A percentile compares a stretch with the other conserved stretches of the same genome.
Conservation (phyloP, 2,329 filamentous ascomycete genomes). For the Alternaria consortialis region DNA sequence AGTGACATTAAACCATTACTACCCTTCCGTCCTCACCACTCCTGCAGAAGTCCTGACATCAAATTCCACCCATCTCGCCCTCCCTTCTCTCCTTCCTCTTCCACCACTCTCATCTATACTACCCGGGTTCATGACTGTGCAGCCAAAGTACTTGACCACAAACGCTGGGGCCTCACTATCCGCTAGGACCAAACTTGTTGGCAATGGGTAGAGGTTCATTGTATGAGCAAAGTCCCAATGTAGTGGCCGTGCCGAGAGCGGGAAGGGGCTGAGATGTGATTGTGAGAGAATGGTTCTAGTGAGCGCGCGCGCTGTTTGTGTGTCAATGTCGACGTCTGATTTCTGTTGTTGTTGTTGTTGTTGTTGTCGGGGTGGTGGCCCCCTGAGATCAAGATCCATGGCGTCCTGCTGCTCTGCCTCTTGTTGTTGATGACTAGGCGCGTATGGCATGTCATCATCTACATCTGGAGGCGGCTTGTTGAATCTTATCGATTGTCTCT, state of each 20-base stretch:
- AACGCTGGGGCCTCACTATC: constrained; percentile 86
- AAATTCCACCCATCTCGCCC: constrained; percentile 87
- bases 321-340: constrained; percentile 40
- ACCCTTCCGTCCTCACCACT: constrained; percentile 39
- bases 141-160: constrained; percentile 90
- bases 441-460: constrained; percentile 37
- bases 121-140: constrained; percentile 94
- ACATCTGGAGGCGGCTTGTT: constrained; percentile 58
- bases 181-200: constrained; percentile 81
- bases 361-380: constrained; percentile 16
- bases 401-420: constrained; percentile 28
- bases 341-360: constrained; percentile 20
- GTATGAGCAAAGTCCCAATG: constrained; percentile 87
- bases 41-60: constrained; percentile 51
- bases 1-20: neutral
- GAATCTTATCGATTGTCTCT: constrained; percentile 78
- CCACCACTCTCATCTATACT: constrained; percentile 69
- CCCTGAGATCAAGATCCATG: constrained; percentile 59
- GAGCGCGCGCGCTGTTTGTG: constrained; percentile 72
- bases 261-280: constrained; percentile 86
- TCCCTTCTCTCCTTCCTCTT: constrained; percentile 69
- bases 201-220: constrained; percentile 86
- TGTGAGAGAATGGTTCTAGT: constrained; percentile 94
- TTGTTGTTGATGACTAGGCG: constrained; percentile 19
- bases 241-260: constrained; percentile 78